Evolutionary conservation across 108 stramenopile species (phyloP).

Genomic region (Nitzschia palea): DNA sequence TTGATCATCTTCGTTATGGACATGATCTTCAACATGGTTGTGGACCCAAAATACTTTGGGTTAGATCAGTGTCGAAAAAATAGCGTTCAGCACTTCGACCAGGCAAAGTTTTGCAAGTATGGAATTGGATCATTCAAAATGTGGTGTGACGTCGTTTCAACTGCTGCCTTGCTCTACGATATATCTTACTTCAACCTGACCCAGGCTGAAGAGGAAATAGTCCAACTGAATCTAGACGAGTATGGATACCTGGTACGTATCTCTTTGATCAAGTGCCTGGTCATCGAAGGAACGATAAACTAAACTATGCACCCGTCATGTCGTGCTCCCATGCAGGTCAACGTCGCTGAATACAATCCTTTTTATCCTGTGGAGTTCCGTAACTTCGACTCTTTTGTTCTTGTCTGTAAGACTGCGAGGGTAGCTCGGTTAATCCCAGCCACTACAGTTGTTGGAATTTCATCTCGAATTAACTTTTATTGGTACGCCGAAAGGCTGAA

Average conservation of each 20-base stretch:
- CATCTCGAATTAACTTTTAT: slow-evolving; percentile 28
- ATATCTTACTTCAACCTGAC: slow-evolving; percentile 42
- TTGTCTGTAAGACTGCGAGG: slow-evolving; percentile 48
- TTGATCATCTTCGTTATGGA: slow-evolving; percentile 48
- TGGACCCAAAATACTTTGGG: slow-evolving; percentile 49
- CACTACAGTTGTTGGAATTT: slow-evolving; percentile 35
- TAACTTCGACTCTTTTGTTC: slow-evolving; percentile 30
- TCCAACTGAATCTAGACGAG: slow-evolving; percentile 21
- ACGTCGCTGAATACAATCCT: neutral
- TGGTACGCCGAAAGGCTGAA: slow-evolving; percentile 28
- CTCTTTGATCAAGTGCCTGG: neutral
- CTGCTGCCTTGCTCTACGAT: slow-evolving; percentile 50
- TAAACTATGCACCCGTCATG: too few relatives aligned
- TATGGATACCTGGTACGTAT: slow-evolving; percentile 56
- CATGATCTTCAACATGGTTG: slow-evolving; percentile 44
- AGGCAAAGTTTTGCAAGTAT: slow-evolving; percentile 17
- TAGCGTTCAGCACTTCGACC: slow-evolving; percentile 18
- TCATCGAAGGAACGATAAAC: too few relatives aligned
- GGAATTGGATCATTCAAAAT: slow-evolving; percentile 59
- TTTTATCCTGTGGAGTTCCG: slow-evolving; percentile 10
- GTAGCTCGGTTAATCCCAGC: slow-evolving; percentile 63
- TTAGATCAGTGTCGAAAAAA: slow-evolving; percentile 16
- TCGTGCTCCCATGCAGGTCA: too few relatives aligned
- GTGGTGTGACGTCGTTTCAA: slow-evolving; percentile 68
- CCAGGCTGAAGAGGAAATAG: neutral